phyloP scores from a whole-genome alignment of 345 rosid species.

The Mangifera indica region DNA sequence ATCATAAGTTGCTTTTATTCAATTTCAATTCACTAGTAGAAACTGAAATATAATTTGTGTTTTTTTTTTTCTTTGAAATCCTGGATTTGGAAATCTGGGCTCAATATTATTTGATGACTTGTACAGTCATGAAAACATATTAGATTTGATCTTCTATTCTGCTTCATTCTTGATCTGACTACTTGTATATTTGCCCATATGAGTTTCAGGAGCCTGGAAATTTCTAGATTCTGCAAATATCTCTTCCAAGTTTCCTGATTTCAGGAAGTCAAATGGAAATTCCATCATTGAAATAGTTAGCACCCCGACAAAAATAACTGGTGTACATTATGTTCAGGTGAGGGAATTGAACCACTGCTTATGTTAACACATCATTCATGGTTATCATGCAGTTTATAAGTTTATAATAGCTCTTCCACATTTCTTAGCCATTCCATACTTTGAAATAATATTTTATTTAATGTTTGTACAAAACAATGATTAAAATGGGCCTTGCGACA shows the following conservation, averaged over 20 bases:
- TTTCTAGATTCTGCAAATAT: conserved; percentile 73
- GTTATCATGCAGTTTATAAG: not conserved
- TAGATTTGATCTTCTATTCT: conserved; percentile 2
- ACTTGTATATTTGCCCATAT: conserved; percentile 19
- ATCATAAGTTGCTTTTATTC: not conserved
- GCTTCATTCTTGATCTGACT: conserved; percentile 9
- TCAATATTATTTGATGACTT: not conserved
- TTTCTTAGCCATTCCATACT: not conserved
- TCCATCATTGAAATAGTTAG: conserved; percentile 83
- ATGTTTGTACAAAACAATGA: not conserved
- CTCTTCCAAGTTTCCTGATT: conserved; percentile 83
- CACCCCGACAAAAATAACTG: conserved; percentile 80
- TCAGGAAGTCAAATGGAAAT: conserved; percentile 71
- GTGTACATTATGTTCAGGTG: conserved; percentile 97
- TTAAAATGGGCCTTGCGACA: not conserved
- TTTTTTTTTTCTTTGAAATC: not conserved
- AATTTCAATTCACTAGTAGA: not conserved
- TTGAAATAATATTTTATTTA: not conserved
- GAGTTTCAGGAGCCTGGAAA: conserved; percentile 75
- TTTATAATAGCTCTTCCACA: not conserved
- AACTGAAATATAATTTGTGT: not conserved
- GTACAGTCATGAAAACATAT: not conserved
- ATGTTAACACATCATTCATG: not conserved
- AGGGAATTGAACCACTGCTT: conserved; percentile 16
- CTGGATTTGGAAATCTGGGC: not conserved